These are phyloP conservation scores for Tolypocladium amazonense DNA, from an alignment of 2,329 filamentous ascomycete species.

Conservation along the genomic window DNA sequence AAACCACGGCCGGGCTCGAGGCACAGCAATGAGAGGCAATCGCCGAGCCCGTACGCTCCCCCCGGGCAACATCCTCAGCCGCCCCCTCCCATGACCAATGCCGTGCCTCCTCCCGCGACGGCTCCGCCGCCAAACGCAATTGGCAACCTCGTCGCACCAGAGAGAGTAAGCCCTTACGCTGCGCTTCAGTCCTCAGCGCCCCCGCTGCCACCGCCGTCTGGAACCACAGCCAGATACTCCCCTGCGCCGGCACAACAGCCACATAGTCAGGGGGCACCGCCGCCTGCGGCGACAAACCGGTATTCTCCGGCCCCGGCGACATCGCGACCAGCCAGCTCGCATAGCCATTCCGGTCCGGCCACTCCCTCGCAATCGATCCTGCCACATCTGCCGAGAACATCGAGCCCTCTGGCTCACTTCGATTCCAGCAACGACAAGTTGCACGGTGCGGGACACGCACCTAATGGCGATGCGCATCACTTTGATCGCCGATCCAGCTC, in stretches of 20 bases:
- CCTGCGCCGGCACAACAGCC: constrained; percentile 38
- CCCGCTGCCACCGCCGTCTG: constrained; percentile 20
- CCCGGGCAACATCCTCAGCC: not conserved
- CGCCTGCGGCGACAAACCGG: constrained; percentile 30
- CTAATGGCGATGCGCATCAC: constrained; percentile 28
- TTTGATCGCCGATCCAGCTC: constrained; percentile 39
- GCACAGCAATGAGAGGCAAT: constrained; percentile 33
- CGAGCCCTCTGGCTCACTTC: constrained; percentile 55
- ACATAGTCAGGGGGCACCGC: constrained; percentile 26
- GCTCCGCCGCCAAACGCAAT: constrained; percentile 16
- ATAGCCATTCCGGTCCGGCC: constrained; percentile 20
- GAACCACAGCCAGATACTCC: constrained; percentile 46
- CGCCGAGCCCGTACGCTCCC: constrained; percentile 21
- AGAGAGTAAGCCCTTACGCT: constrained; percentile 44
- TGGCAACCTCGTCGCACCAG: constrained; percentile 39
- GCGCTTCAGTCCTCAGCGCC: constrained; percentile 25
- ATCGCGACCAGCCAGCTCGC: constrained; percentile 32
- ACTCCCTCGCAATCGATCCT: constrained; percentile 34
- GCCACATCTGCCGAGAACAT: constrained; percentile 52
- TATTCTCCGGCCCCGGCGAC: constrained; percentile 41
- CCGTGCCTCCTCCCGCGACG: constrained; percentile 15
- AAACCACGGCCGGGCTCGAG: constrained; percentile 52
- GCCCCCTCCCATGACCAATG: constrained; percentile 13
- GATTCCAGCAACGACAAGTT: constrained; percentile 37
- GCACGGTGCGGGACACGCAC: constrained; percentile 6